phyloP scores from a whole-genome alignment of 2,329 filamentous ascomycete genomes.

The Cryphonectria japonica region DNA sequence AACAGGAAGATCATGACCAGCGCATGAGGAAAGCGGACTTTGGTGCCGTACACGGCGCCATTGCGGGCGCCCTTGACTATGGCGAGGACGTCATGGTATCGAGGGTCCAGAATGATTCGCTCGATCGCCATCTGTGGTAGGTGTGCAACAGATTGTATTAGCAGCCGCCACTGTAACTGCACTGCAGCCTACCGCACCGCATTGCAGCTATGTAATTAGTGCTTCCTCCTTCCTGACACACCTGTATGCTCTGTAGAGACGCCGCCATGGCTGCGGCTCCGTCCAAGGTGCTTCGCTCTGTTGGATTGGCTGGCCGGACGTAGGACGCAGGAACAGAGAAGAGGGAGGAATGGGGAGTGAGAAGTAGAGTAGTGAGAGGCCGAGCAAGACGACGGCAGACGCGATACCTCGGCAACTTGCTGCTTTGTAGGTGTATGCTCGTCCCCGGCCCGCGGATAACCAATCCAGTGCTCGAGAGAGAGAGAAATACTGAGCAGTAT shows the following conservation, averaged over 20 bases:
- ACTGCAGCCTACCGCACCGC: not conserved
- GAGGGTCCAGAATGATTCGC: slow-evolving; percentile 77
- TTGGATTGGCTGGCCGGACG: not conserved
- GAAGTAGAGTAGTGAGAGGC: not conserved
- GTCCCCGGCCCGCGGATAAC: not conserved
- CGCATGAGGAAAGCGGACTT: slow-evolving; percentile 97
- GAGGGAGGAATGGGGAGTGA: not conserved
- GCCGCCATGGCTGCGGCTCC: slow-evolving; percentile 17
- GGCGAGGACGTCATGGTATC: slow-evolving; percentile 81
- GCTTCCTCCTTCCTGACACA: slow-evolving; percentile 10
- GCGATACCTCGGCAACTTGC: not conserved
- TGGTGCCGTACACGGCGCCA: slow-evolving; percentile 93
- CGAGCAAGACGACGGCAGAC: not conserved
- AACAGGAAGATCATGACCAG: slow-evolving; percentile 98
- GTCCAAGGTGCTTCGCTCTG: not conserved
- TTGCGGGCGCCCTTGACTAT: slow-evolving; percentile 94
- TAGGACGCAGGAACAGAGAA: not conserved
- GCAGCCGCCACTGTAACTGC: not conserved
- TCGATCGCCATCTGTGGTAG: slow-evolving; percentile 67
- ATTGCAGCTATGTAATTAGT: not conserved
- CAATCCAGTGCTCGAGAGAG: not conserved
- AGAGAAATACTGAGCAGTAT: not conserved
- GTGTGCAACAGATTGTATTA: not conserved
- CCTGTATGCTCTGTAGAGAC: slow-evolving; percentile 26
- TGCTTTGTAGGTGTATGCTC: not conserved